Conservation (phyloP, 176 grass and related monocot genomes). For the Areca catechu region DNA sequence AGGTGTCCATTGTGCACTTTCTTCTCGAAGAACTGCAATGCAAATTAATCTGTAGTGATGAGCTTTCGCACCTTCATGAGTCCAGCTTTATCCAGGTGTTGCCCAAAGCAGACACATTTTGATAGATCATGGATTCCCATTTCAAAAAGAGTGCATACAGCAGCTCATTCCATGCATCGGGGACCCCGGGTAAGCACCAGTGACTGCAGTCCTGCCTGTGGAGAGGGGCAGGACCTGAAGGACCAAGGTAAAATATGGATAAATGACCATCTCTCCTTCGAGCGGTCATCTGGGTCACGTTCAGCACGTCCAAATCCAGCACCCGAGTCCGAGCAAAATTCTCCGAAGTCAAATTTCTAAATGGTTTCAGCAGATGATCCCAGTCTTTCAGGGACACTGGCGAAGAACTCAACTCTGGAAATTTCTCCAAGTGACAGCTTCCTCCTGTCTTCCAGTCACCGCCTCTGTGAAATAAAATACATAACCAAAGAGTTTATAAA, state of each 20-base stretch:
- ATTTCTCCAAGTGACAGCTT: conserved; percentile 27
- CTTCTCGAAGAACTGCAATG: too few relatives aligned
- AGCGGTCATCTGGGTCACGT: conserved; percentile 43
- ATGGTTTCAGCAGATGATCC: conserved; percentile 27
- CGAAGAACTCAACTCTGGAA: conserved; percentile 33
- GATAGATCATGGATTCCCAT: neutral
- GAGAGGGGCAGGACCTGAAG: neutral
- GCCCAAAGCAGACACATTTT: too few relatives aligned
- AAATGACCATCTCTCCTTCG: conserved; percentile 50
- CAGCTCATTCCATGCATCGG: conserved; percentile 59
- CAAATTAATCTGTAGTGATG: too few relatives aligned
- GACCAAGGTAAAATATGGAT: conserved; percentile 26
- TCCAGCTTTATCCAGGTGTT: too few relatives aligned
- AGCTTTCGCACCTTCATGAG: too few relatives aligned
- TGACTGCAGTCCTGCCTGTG: conserved; percentile 56
- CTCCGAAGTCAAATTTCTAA: neutral
- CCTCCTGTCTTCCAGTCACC: conserved; percentile 22
- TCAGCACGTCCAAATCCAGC: conserved; percentile 21
- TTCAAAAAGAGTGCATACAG: conserved; percentile 30
- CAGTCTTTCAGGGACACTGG: conserved; percentile 19
- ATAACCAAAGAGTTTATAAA: too few relatives aligned
- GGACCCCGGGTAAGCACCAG: conserved; percentile 64
- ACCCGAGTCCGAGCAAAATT: neutral
- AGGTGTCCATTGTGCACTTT: too few relatives aligned
- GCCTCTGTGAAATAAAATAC: conserved; percentile 1